A percentile compares a stretch with the other conserved stretches of the same genome.
Conservation (phyloP, 23 red algal genomes). For the Cyanidiococcus yangmingshanensis region DNA sequence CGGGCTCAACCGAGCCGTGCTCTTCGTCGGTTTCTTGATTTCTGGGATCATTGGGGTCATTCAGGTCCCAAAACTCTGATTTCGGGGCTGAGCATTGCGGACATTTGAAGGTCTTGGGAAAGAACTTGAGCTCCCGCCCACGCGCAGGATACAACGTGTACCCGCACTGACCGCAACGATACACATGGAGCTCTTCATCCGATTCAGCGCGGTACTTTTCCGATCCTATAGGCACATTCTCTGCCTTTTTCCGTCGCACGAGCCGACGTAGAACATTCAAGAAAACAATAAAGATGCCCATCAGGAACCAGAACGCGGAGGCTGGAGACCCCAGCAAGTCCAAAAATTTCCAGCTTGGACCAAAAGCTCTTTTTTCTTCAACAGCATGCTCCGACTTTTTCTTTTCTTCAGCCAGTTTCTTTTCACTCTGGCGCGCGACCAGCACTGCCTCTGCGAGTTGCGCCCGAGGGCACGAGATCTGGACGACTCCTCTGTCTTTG, state of each 20-base stretch:
- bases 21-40: constrained; percentile 52
- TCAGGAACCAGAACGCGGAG: not conserved
- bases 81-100: constrained; percentile 76
- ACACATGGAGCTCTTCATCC: constrained; percentile 76
- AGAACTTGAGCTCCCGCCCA: constrained; percentile 93
- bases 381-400: not conserved
- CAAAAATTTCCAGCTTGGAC: not conserved
- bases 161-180: constrained; percentile 82
- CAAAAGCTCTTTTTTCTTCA: not conserved
- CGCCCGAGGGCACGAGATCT: not conserved
- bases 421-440: not conserved
- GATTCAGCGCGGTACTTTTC: constrained; percentile 27
- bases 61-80: constrained; percentile 84
- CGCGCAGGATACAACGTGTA: constrained; percentile 86
- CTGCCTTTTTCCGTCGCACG: not conserved
- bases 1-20: no score
- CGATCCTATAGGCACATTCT: not conserved
- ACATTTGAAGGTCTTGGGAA: constrained; percentile 80
- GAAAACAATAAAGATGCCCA: not conserved
- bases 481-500: no score
- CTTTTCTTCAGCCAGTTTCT: not conserved
- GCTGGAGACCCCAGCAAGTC: not conserved
- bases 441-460: not conserved
- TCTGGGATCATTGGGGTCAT: constrained; percentile 78
- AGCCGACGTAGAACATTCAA: not conserved